Conservation (phyloP, 768 basidiomycete genomes). For the Naganishia friedmannii region DNA sequence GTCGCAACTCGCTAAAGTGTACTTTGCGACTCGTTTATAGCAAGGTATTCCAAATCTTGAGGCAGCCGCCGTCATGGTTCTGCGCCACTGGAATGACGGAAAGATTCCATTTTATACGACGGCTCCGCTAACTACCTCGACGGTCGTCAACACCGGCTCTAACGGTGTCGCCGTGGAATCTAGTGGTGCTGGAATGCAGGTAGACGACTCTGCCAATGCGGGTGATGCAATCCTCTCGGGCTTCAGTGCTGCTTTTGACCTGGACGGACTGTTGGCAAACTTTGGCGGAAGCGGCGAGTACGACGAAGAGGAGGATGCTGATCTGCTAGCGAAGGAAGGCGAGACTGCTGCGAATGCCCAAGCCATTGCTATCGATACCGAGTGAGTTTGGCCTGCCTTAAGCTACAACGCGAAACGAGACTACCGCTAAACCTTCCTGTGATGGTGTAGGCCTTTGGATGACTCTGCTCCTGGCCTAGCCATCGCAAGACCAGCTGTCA, state of each 20-base stretch:
- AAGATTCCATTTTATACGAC: slow-evolving; percentile 85
- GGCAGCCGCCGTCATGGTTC: slow-evolving; percentile 72
- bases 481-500: neutral
- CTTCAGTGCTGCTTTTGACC: slow-evolving; percentile 74
- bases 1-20: slow-evolving; percentile 8
- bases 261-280: slow-evolving; percentile 74
- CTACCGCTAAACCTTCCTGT: neutral
- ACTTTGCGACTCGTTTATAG: slow-evolving; percentile 50
- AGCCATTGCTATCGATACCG: slow-evolving; percentile 26
- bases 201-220: slow-evolving; percentile 67
- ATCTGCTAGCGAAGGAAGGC: slow-evolving; percentile 35
- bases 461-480: too few relatives aligned
- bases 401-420: neutral
- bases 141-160: slow-evolving; percentile 45
- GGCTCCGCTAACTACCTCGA: slow-evolving; percentile 76
- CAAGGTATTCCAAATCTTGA: slow-evolving; percentile 88
- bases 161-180: slow-evolving; percentile 49
- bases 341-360: slow-evolving; percentile 18
- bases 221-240: slow-evolving; percentile 72
- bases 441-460: neutral
- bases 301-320: slow-evolving; percentile 56
- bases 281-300: slow-evolving; percentile 69
- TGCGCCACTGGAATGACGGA: slow-evolving; percentile 93
- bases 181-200: slow-evolving; percentile 34
- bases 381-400: slow-evolving; percentile 6